phyloP scores from a whole-genome alignment of 2,329 filamentous ascomycete genomes.

The Fusarium acutatum region DNA sequence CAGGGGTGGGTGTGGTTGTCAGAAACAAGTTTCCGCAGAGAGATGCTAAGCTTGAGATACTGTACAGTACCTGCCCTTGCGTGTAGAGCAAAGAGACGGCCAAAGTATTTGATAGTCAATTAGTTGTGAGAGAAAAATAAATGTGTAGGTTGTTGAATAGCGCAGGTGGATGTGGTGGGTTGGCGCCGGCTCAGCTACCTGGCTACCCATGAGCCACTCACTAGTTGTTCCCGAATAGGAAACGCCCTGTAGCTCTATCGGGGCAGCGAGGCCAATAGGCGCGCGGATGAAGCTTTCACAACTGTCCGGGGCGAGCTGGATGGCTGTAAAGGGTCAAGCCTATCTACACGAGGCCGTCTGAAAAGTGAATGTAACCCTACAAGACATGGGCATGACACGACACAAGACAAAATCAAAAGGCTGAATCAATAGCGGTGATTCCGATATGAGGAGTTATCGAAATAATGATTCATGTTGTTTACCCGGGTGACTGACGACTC shows the following conservation, averaged over 20 bases:
- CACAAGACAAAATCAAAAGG: constrained; percentile 3
- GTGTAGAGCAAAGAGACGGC: constrained; percentile 12
- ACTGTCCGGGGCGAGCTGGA: constrained; percentile 42
- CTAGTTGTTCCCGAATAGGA: constrained; percentile 38
- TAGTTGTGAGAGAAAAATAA: not conserved
- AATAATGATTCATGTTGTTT: constrained; percentile 2
- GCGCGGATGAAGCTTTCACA: constrained; percentile 37
- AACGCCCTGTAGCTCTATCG: constrained; percentile 29
- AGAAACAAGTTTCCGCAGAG: not conserved
- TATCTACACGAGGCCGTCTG: constrained; percentile 34
- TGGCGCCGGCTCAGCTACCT: constrained; percentile 39
- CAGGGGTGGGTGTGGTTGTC: constrained; percentile 26
- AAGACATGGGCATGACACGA: not conserved
- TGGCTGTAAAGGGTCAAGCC: constrained; percentile 36
- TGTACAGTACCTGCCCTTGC: not conserved
- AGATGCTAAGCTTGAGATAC: not conserved
- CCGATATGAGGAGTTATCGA: constrained; percentile 20
- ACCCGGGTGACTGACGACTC: not conserved
- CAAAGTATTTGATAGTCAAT: constrained; percentile 4
- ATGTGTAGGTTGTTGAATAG: constrained; percentile 17
- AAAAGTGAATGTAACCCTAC: constrained; percentile 31
- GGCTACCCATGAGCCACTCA: constrained; percentile 38
- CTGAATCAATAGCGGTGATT: constrained; percentile 33
- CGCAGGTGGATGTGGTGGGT: constrained; percentile 26
- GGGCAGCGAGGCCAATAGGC: constrained; percentile 40